phyloP scores from a whole-genome alignment of 2,329 filamentous ascomycete genomes.

The Cordyceps tenuipes region DNA sequence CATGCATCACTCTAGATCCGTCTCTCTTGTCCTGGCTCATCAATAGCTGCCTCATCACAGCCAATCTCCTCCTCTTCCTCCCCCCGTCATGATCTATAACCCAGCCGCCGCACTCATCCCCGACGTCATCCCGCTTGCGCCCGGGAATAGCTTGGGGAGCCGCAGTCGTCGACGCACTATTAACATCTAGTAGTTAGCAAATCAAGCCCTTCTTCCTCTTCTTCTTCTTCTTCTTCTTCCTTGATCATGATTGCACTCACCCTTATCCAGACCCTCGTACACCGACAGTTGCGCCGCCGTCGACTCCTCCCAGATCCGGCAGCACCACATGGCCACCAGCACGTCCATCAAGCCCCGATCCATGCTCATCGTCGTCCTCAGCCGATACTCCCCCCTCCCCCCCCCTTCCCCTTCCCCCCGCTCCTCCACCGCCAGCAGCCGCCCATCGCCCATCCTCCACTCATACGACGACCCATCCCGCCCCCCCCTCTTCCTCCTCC shows the following conservation, averaged over 20 bases:
- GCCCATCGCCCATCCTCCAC: conserved; percentile 13
- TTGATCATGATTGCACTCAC: background rate
- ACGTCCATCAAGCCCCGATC: conserved; percentile 16
- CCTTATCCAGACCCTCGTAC: background rate
- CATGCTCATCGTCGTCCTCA: conserved; percentile 12
- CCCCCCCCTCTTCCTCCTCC: too few species aligned
- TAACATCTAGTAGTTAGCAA: background rate
- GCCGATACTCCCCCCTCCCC: background rate
- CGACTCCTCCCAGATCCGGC: background rate
- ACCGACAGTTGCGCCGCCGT: background rate
- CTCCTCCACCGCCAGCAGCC: conserved; percentile 18
- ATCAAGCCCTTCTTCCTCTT: too few species aligned
- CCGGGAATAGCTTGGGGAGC: background rate
- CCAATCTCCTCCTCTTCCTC: too few species aligned
- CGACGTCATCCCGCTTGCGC: background rate
- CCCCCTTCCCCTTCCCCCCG: background rate
- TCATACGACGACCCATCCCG: conserved; percentile 12
- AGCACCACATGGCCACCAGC: conserved; percentile 15
- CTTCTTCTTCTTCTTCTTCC: too few species aligned
- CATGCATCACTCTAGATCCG: too few species aligned
- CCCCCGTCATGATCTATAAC: background rate
- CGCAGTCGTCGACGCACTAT: background rate
- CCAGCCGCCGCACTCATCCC: background rate
- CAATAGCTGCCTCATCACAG: too few species aligned
- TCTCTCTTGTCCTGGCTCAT: too few species aligned